Percentiles rank a stretch among this genome's conserved stretches.
Conservation (phyloP, 257 asterid genomes). For the Plectranthus barbatus region DNA sequence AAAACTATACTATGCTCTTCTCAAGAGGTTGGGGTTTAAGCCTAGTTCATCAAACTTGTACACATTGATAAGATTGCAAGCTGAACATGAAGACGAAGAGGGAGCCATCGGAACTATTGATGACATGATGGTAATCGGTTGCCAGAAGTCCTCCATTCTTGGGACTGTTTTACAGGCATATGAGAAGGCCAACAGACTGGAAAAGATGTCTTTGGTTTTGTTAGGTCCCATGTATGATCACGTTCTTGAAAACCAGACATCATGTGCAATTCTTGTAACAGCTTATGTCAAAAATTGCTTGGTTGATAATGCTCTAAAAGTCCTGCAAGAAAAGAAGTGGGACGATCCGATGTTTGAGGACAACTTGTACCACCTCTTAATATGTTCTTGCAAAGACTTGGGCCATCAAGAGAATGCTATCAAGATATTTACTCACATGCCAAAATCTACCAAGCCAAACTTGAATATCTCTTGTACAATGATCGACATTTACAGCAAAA, state of each 20-base stretch:
- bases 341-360: conserved; percentile 68
- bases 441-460: conserved; percentile 49
- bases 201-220: conserved; percentile 38
- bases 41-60: conserved; percentile 70
- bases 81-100: conserved; percentile 52
- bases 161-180: conserved; percentile 65
- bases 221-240: conserved; percentile 53
- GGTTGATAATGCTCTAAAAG: conserved; percentile 55
- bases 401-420: conserved; percentile 51
- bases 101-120: conserved; percentile 38
- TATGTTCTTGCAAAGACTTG: conserved; percentile 81
- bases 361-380: conserved; percentile 66
- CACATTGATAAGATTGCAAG: conserved; percentile 83
- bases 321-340: conserved; percentile 63
- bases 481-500: conserved; percentile 71
- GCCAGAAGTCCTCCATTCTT: conserved; percentile 61
- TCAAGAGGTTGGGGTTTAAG: conserved; percentile 50
- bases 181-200: conserved; percentile 58
- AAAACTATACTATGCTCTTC: conserved; percentile 40
- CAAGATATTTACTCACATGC: conserved; percentile 60
- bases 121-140: conserved; percentile 68
- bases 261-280: conserved; percentile 60
- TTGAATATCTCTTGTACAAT: conserved; percentile 70
- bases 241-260: conserved; percentile 44
- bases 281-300: conserved; percentile 56